Percentiles rank a stretch among this genome's conserved stretches.
Conservation (phyloP, 2,329 filamentous ascomycete genomes). For the Fusarium sp. region DNA sequence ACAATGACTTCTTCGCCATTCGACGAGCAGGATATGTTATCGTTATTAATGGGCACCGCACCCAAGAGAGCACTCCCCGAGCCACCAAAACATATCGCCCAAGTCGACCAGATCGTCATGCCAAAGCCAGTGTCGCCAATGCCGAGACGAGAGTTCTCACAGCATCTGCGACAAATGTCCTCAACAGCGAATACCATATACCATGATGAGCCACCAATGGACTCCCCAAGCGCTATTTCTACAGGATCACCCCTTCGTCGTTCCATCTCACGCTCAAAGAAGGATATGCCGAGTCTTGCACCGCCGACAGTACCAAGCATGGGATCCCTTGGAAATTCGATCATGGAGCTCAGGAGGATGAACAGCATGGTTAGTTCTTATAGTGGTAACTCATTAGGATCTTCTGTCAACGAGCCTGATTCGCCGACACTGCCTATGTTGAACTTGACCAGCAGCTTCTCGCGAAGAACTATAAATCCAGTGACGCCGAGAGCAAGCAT, state of each 20-base stretch:
- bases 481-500: slow-evolving; percentile 40
- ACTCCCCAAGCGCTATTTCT: slow-evolving; percentile 26
- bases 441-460: slow-evolving; percentile 47
- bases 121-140: slow-evolving; percentile 43
- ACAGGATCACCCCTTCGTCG: slow-evolving; percentile 38
- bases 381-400: slow-evolving; percentile 51
- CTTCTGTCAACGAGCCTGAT: slow-evolving; percentile 41
- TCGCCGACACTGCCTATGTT: slow-evolving; percentile 53
- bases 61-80: slow-evolving; percentile 42
- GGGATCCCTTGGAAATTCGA: slow-evolving; percentile 50
- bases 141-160: slow-evolving; percentile 22
- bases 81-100: slow-evolving; percentile 41
- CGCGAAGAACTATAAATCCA: slow-evolving; percentile 42
- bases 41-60: slow-evolving; percentile 40
- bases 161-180: slow-evolving; percentile 35
- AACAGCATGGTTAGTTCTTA: slow-evolving; percentile 60
- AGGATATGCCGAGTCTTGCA: slow-evolving; percentile 14
- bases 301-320: slow-evolving; percentile 2
- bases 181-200: slow-evolving; percentile 41
- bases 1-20: slow-evolving; percentile 44
- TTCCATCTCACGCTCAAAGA: slow-evolving; percentile 20
- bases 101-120: slow-evolving; percentile 40
- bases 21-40: slow-evolving; percentile 46
- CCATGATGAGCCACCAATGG: slow-evolving; percentile 8
- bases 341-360: slow-evolving; percentile 64